Percentiles rank a stretch among this genome's conserved stretches.
Conservation (phyloP, 371 early-diverging fungal species). For the Rhizomucor pusillus region DNA sequence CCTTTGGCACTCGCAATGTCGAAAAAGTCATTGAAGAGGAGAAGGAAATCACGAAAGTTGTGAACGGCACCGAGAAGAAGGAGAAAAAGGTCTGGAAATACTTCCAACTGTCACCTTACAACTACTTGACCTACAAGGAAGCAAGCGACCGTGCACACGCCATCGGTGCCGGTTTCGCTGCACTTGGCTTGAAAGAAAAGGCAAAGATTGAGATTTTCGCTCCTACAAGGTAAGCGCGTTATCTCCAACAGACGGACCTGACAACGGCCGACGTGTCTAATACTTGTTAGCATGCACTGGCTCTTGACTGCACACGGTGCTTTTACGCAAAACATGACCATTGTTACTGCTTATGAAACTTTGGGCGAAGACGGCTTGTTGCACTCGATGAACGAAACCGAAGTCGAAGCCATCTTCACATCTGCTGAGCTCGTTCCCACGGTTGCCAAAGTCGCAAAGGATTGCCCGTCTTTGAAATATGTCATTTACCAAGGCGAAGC, state of each 20-base stretch:
- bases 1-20: constrained; percentile 67
- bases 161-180: constrained; percentile 68
- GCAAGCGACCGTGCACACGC: constrained; percentile 39
- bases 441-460: constrained; percentile 57
- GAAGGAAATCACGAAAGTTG: constrained; percentile 72
- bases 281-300: constrained; percentile 66
- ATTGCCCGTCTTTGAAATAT: constrained; percentile 64
- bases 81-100: constrained; percentile 85
- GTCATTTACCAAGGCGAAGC: constrained; percentile 80
- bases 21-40: constrained; percentile 72
- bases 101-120: constrained; percentile 70
- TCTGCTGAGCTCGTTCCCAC: constrained; percentile 79
- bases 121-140: constrained; percentile 68
- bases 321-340: constrained; percentile 71
- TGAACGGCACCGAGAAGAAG: constrained; percentile 62
- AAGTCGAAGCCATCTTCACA: constrained; percentile 75
- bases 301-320: constrained; percentile 64
- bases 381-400: constrained; percentile 85
- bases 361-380: constrained; percentile 85
- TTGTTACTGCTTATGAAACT: constrained; percentile 88
- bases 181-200: constrained; percentile 61
- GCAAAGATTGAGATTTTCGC: constrained; percentile 75
- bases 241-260: neutral
- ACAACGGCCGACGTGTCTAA: neutral
- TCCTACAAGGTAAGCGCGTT: constrained; percentile 78